phyloP scores from a whole-genome alignment of 352 stramenopile species.

The Phytophthora europaea region DNA sequence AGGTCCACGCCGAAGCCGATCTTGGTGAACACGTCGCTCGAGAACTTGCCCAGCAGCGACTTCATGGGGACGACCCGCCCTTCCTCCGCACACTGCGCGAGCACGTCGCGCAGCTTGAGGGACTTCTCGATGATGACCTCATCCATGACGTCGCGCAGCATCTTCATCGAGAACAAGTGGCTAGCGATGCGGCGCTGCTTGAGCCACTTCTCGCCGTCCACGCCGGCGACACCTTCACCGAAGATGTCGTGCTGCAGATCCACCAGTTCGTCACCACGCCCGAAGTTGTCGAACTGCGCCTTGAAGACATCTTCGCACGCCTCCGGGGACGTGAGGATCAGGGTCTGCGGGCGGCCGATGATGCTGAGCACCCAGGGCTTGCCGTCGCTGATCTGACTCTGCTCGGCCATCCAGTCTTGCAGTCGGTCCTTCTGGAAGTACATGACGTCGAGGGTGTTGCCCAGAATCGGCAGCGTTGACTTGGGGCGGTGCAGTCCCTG shows the following conservation, averaged over 20 bases:
- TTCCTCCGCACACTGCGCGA: constrained; percentile 30
- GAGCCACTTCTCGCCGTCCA: constrained; percentile 59
- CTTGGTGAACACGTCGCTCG: constrained; percentile 80
- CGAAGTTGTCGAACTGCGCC: constrained; percentile 65
- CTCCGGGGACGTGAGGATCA: constrained; percentile 52
- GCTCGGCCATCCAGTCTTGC: constrained; percentile 70
- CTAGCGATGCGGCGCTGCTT: constrained; percentile 74
- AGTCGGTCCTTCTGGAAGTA: constrained; percentile 52
- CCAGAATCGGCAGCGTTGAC: constrained; percentile 51
- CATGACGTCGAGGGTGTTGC: constrained; percentile 54
- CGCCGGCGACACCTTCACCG: constrained; percentile 62
- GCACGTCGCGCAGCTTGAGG: constrained; percentile 39
- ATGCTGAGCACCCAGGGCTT: constrained; percentile 61
- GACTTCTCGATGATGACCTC: constrained; percentile 49
- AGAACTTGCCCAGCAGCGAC: constrained; percentile 63
- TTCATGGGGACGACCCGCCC: constrained; percentile 40
- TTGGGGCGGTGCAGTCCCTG: constrained; percentile 41
- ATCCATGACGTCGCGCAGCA: constrained; percentile 47
- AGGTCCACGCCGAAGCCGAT: constrained; percentile 81
- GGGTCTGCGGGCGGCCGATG: constrained; percentile 46
- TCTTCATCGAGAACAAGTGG: constrained; percentile 78
- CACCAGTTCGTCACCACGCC: constrained; percentile 36
- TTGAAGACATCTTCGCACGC: constrained; percentile 48
- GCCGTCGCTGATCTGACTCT: constrained; percentile 47
- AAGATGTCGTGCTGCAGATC: constrained; percentile 55